Evolutionary conservation across 371 early-diverging fungal genomes (phyloP).

Genomic region (Mucor circinelloides): DNA sequence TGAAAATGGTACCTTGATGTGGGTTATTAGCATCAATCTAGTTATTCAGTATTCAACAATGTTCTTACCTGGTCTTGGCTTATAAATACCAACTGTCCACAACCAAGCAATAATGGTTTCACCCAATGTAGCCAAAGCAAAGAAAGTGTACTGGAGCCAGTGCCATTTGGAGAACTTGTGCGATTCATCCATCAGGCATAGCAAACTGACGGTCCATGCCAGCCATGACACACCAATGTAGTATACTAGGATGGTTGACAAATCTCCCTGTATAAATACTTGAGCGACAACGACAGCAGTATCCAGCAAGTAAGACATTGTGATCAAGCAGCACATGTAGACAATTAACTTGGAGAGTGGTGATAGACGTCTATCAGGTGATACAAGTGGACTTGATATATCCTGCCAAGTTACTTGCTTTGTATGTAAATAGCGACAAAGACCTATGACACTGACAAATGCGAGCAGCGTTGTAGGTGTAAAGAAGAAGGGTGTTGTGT

Average conservation of each 20-base stretch:
- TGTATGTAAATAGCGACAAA: slow-evolving; percentile 13
- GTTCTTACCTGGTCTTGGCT: slow-evolving; percentile 39
- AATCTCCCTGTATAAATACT: slow-evolving; percentile 31
- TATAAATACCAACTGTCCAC: slow-evolving; percentile 37
- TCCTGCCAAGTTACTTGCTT: slow-evolving; percentile 21
- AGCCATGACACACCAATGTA: slow-evolving; percentile 39
- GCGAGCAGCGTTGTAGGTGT: slow-evolving; percentile 14
- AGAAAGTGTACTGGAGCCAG: slow-evolving; percentile 52
- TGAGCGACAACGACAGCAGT: slow-evolving; percentile 31
- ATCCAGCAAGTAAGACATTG: slow-evolving; percentile 37
- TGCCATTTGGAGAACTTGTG: slow-evolving; percentile 43
- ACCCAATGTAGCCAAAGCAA: slow-evolving; percentile 30
- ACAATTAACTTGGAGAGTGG: slow-evolving; percentile 39
- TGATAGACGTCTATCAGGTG: slow-evolving; percentile 13
- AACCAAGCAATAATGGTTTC: slow-evolving; percentile 46
- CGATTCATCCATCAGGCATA: slow-evolving; percentile 34
- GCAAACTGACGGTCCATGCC: slow-evolving; percentile 40
- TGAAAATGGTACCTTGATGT: slow-evolving; percentile 24
- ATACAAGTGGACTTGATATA: slow-evolving; percentile 13
- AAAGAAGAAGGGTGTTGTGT: slow-evolving; percentile 18
- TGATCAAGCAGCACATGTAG: slow-evolving; percentile 24
- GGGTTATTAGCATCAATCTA: background rate
- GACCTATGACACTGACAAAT: slow-evolving; percentile 12
- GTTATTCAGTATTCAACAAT: background rate
- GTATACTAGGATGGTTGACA: slow-evolving; percentile 35